A percentile compares a stretch with the other conserved stretches of the same genome.
Evolutionary conservation across 306 rosid genomes (phyloP).

Genomic region (Carpinus fangiana): DNA sequence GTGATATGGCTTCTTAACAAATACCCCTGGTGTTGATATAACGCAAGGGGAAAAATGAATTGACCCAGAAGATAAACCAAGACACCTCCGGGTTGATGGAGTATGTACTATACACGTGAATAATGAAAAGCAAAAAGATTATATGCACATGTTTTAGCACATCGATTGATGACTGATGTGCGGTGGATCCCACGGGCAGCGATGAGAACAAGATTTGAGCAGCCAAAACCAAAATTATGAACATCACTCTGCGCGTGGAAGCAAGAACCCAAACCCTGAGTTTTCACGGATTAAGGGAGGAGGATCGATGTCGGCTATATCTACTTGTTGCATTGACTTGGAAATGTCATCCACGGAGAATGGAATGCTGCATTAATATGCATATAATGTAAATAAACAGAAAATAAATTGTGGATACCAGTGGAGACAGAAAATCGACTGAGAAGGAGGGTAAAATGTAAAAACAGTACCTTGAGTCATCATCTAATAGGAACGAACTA

Average conservation of each 20-base stretch:
- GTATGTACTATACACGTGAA: conserved; percentile 65
- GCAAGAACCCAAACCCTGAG: conserved; percentile 93
- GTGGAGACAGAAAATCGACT: background rate
- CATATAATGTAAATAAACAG: conserved; percentile 20
- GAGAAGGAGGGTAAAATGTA: conserved; percentile 10
- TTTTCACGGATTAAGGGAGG: conserved; percentile 96
- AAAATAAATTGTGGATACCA: background rate
- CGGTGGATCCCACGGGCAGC: conserved; percentile 35
- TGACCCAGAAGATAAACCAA: conserved; percentile 69
- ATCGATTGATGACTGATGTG: conserved; percentile 49
- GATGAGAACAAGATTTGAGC: conserved; percentile 26
- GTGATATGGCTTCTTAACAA: conserved; percentile 62
- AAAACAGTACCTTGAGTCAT: conserved; percentile 81
- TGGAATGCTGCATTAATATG: conserved; percentile 73
- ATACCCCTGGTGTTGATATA: conserved; percentile 65
- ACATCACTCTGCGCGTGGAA: conserved; percentile 77
- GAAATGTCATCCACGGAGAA: conserved; percentile 98
- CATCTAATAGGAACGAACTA: conserved; percentile 95
- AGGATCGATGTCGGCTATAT: conserved; percentile 89
- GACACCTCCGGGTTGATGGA: conserved; percentile 47
- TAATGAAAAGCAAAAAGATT: conserved; percentile 28
- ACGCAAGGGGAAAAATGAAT: conserved; percentile 68
- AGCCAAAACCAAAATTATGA: conserved; percentile 16
- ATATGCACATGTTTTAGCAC: conserved; percentile 72
- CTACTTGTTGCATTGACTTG: conserved; percentile 90